Base-by-base conservation (phyloP, 202 grass and related monocot species). In the Digitaria exilis region DNA sequence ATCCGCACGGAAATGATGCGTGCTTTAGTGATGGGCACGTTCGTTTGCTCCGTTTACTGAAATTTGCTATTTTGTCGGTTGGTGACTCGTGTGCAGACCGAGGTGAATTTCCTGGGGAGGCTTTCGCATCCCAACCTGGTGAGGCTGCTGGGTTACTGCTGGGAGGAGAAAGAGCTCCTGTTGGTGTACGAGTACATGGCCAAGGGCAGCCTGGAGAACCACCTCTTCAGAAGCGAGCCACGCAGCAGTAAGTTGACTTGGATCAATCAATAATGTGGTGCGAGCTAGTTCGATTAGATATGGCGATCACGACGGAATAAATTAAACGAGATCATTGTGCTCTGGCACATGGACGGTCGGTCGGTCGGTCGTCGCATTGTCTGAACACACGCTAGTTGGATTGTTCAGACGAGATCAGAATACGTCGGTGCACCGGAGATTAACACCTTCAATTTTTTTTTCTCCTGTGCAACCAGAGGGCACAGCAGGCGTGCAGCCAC, bases 161-260 rank as follows among this genome's bases (percentile, higher is more conserved):
- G 80, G 87, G 94, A 96, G 82, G 90, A 90, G 6, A 87, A 77
- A 34, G 94, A 96, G 81, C 94, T 96, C 42, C 77, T 96, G 65
- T 90, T 96, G 7, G 94, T 93, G 57, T 96, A 96, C 64, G 90
- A 96, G 80, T 89, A 77, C 85, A 96, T 96, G 94, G 73, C 78
- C 37, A 87, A 89, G 21, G 94, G 88, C 61, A 96, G 87, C 86
- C 84, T 96, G 73, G 94, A 96, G 81, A 80, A 89, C 81, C 94
- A 89, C 81, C 94, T 96, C 76, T 91, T 96, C 69, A 71, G 86
- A 88, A 96, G 69, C 44, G 80, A 91, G 32, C 24, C 76, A 44
- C 87, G 87, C 41, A 88, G 81, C 41, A 88, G 87, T 88, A 80
- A 84, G 94, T 91, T 54, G 80, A 69, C 39, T 35, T 26, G 50